Conservation (phyloP, 106 monocot species). For the Dendrobium chrysotoxum region DNA sequence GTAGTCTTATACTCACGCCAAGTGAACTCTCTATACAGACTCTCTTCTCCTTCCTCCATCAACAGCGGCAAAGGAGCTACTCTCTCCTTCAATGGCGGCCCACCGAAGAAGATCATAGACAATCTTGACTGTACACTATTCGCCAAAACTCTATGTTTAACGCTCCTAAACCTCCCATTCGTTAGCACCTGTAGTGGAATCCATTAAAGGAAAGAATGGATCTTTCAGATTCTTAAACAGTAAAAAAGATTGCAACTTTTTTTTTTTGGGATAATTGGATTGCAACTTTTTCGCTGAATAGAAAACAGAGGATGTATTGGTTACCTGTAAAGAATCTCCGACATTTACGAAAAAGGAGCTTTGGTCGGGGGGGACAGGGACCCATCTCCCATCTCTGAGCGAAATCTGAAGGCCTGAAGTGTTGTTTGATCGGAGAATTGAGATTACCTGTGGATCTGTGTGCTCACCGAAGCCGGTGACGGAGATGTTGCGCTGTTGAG, state of each 20-base stretch:
- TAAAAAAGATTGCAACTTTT: not conserved
- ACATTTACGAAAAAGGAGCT: slow-evolving; percentile 78
- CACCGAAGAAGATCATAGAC: slow-evolving; percentile 55
- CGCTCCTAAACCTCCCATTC: slow-evolving; percentile 66
- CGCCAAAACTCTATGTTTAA: slow-evolving; percentile 55
- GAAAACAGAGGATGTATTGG: not conserved
- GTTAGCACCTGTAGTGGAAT: slow-evolving; percentile 43
- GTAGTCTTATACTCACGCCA: slow-evolving; percentile 66
- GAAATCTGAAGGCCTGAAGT: slow-evolving; percentile 55
- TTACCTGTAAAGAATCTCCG: slow-evolving; percentile 42
- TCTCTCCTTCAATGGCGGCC: slow-evolving; percentile 19
- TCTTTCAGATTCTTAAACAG: not conserved
- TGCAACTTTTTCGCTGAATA: not conserved
- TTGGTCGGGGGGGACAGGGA: slow-evolving; percentile 65
- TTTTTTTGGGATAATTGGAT: no score
- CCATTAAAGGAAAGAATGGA: not conserved
- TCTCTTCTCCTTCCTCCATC: slow-evolving; percentile 36
- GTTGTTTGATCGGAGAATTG: slow-evolving; percentile 64
- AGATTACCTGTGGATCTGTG: slow-evolving; percentile 87
- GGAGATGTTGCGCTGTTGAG: slow-evolving; percentile 14
- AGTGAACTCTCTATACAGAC: slow-evolving; percentile 62
- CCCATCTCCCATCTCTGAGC: slow-evolving; percentile 61
- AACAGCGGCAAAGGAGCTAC: slow-evolving; percentile 32
- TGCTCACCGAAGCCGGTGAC: slow-evolving; percentile 80
- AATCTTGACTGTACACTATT: slow-evolving; percentile 33